phyloP scores from a whole-genome alignment of 352 stramenopile genomes.

The Phytophthora parvispora region DNA sequence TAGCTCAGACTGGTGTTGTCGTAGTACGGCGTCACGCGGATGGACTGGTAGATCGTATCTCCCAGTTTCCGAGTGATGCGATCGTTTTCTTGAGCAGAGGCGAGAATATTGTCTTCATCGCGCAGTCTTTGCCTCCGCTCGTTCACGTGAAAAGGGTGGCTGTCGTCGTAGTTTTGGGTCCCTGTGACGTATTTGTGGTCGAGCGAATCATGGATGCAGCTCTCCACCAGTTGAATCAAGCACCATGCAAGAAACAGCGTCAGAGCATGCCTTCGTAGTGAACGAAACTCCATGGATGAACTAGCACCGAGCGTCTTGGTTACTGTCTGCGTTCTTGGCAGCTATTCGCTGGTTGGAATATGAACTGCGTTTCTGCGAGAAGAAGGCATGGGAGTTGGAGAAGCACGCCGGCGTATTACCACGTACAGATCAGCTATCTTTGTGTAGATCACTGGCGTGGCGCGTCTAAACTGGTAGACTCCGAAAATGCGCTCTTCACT shows the following conservation, averaged over 20 bases:
- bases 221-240: neutral
- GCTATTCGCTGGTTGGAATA: neutral
- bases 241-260: conserved; percentile 11
- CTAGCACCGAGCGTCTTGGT: too few species aligned
- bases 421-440: neutral
- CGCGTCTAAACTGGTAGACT: neutral
- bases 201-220: conserved; percentile 45
- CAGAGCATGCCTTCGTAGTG: neutral
- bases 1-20: conserved; percentile 57
- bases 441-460: neutral
- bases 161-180: conserved; percentile 25
- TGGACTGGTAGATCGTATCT: conserved; percentile 44
- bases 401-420: neutral
- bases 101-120: neutral
- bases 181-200: conserved; percentile 22
- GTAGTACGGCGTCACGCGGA: conserved; percentile 78
- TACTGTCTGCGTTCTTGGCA: neutral
- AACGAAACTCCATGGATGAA: neutral
- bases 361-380: neutral
- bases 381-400: neutral
- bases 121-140: conserved; percentile 17
- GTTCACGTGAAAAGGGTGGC: conserved; percentile 27
- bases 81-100: neutral
- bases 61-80: conserved; percentile 17
- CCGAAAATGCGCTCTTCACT: neutral